phyloP scores from a whole-genome alignment of 768 basidiomycete species.

The Podaxis sp. region DNA sequence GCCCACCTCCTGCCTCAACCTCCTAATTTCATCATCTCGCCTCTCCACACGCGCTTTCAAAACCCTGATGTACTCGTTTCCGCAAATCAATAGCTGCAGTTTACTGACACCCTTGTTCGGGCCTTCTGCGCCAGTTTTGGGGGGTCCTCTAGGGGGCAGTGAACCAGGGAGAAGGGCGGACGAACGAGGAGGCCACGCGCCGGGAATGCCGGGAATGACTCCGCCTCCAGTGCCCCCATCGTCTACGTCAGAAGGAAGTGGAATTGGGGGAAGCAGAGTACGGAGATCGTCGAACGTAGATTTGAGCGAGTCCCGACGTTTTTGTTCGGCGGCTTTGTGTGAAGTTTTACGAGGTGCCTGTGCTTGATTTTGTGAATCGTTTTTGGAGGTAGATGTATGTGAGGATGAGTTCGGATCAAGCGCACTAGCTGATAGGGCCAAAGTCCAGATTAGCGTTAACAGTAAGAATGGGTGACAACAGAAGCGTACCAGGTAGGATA shows the following conservation, averaged over 20 bases:
- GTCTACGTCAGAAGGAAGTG: slow-evolving; percentile 68
- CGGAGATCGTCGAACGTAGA: slow-evolving; percentile 88
- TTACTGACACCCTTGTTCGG: slow-evolving; percentile 95
- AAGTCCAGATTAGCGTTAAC: not conserved
- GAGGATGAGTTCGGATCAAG: slow-evolving; percentile 3
- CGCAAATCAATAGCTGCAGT: slow-evolving; percentile 85
- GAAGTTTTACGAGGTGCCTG: slow-evolving; percentile 58
- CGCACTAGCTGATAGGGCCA: slow-evolving; percentile 13
- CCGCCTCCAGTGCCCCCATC: slow-evolving; percentile 11
- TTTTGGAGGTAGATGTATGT: not conserved
- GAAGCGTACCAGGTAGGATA: slow-evolving; percentile 62
- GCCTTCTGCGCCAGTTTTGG: slow-evolving; percentile 82
- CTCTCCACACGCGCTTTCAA: slow-evolving; percentile 77
- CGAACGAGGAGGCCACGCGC: slow-evolving; percentile 20
- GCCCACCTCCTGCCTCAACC: slow-evolving; percentile 63
- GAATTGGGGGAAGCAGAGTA: slow-evolving; percentile 82
- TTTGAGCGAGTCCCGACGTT: slow-evolving; percentile 94
- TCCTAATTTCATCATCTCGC: slow-evolving; percentile 74
- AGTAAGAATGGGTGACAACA: not conserved
- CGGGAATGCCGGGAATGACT: slow-evolving; percentile 11
- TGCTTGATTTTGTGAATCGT: slow-evolving; percentile 12
- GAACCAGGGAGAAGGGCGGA: slow-evolving; percentile 74
- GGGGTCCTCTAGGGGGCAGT: slow-evolving; percentile 86
- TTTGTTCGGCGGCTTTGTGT: slow-evolving; percentile 97
- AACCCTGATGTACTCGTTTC: slow-evolving; percentile 82